A percentile compares a stretch with the other conserved stretches of the same genome.
These are phyloP conservation scores for Trichoderma breve DNA, from an alignment of 2,329 filamentous ascomycete genomes.

Conservation along the genomic window DNA sequence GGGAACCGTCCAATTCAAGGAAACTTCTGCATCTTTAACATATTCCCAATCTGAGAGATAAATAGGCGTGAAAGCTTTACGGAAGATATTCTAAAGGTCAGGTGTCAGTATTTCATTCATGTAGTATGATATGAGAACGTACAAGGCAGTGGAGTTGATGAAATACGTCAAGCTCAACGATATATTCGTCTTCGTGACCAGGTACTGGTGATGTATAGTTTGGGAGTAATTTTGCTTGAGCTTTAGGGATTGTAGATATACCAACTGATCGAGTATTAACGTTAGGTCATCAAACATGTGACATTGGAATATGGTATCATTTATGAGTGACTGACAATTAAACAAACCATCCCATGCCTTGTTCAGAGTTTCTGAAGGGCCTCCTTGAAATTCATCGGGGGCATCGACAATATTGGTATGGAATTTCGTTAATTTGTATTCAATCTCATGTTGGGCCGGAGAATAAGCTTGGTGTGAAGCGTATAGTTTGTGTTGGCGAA, in stretches of 20 bases:
- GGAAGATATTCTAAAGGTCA: not conserved
- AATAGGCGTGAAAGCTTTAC: not conserved
- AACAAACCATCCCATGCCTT: not conserved
- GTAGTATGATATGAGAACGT: not conserved
- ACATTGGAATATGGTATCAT: not conserved
- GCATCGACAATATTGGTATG: not conserved
- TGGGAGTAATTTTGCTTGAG: not conserved
- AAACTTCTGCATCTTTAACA: not conserved
- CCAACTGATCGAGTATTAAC: not conserved
- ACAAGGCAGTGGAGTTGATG: not conserved
- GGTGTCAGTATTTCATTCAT: not conserved
- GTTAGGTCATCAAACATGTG: not conserved
- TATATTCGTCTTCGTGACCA: not conserved
- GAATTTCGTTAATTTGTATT: not conserved
- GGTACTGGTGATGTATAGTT: not conserved
- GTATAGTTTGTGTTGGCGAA: not conserved
- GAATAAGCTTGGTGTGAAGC: not conserved
- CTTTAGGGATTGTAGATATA: not conserved
- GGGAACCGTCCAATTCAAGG: not conserved
- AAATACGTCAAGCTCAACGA: not conserved
- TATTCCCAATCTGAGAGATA: not conserved
- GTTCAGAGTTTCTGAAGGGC: not conserved
- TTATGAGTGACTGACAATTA: not conserved
- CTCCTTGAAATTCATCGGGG: not conserved
- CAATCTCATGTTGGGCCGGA: not conserved